phyloP scores from a whole-genome alignment of 2,329 filamentous ascomycete species.

The Colletotrichum cordylinicola region DNA sequence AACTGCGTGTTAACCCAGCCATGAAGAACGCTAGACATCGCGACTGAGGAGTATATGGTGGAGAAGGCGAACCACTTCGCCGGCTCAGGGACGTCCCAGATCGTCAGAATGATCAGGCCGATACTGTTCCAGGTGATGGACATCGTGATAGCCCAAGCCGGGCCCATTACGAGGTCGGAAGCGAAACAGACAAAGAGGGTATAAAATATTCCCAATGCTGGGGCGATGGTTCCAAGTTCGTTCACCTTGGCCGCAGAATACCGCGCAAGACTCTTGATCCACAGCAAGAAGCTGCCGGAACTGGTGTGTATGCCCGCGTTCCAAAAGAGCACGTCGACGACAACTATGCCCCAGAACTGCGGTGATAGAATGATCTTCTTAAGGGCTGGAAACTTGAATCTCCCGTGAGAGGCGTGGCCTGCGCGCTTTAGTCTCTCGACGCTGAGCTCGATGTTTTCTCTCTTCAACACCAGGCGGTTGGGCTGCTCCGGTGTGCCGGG shows the following conservation, averaged over 20 bases:
- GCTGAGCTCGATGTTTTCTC: constrained; percentile 28
- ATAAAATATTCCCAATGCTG: constrained; percentile 6
- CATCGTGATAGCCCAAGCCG: constrained; percentile 37
- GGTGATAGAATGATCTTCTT: constrained; percentile 42
- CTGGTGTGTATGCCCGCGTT: constrained; percentile 48
- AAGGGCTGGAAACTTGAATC: constrained; percentile 35
- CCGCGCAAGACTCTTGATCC: constrained; percentile 45
- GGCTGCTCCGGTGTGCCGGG: constrained; percentile 35
- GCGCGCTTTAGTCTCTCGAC: constrained; percentile 38
- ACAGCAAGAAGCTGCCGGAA: constrained; percentile 40
- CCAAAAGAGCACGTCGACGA: constrained; percentile 50
- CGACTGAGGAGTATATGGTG: constrained; percentile 30
- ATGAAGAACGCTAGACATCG: constrained; percentile 12
- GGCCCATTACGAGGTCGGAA: constrained; percentile 12
- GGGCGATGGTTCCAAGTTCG: constrained; percentile 43
- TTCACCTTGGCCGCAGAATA: constrained; percentile 54
- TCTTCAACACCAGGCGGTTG: constrained; percentile 31
- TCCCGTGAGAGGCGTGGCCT: constrained; percentile 45
- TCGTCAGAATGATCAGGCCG: constrained; percentile 45
- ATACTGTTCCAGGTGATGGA: constrained; percentile 4
- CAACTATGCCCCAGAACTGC: constrained; percentile 40
- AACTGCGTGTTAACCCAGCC: constrained; percentile 16
- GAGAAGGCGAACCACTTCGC: constrained; percentile 59
- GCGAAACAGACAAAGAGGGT: constrained; percentile 14
- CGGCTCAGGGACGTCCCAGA: constrained; percentile 62